Percentiles rank a stretch among this genome's conserved stretches.
phyloP scores from a whole-genome alignment of 805 yeast genomes.

The Peterozyma toletana region DNA sequence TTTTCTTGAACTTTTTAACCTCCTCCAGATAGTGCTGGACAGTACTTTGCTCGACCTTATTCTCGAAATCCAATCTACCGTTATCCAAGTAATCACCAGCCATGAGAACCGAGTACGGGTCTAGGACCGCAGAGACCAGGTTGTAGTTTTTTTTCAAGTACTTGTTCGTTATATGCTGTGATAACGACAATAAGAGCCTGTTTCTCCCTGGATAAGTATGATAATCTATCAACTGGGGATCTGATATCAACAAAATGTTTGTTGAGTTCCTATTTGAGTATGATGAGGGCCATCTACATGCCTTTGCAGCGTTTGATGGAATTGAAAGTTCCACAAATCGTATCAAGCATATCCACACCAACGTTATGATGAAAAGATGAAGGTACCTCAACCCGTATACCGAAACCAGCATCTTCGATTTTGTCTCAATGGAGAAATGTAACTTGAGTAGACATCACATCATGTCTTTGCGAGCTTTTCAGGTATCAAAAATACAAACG shows the following conservation, averaged over 20 bases:
- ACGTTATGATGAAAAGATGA: conserved; percentile 14
- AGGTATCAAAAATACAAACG: too few species aligned
- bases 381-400: conserved; percentile 10
- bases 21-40: conserved; percentile 56
- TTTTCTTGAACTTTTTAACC: conserved; percentile 52
- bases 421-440: neutral
- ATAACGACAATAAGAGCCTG: conserved; percentile 38
- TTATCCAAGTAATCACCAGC: conserved; percentile 94
- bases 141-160: conserved; percentile 76
- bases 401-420: conserved; percentile 1
- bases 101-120: conserved; percentile 73
- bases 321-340: conserved; percentile 2
- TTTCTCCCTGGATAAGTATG: conserved; percentile 80
- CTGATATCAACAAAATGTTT: conserved; percentile 54
- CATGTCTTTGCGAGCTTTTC: too few species aligned
- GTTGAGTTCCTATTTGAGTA: conserved; percentile 12
- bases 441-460: too few species aligned
- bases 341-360: conserved; percentile 1
- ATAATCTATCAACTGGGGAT: conserved; percentile 87
- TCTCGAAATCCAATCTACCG: conserved; percentile 75
- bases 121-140: conserved; percentile 45
- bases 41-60: conserved; percentile 21
- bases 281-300: conserved; percentile 14
- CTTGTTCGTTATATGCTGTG: conserved; percentile 62
- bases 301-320: neutral